Conservation (phyloP, 495 filamentous ascomycete genomes). For the Lentithecium fluviatile region DNA sequence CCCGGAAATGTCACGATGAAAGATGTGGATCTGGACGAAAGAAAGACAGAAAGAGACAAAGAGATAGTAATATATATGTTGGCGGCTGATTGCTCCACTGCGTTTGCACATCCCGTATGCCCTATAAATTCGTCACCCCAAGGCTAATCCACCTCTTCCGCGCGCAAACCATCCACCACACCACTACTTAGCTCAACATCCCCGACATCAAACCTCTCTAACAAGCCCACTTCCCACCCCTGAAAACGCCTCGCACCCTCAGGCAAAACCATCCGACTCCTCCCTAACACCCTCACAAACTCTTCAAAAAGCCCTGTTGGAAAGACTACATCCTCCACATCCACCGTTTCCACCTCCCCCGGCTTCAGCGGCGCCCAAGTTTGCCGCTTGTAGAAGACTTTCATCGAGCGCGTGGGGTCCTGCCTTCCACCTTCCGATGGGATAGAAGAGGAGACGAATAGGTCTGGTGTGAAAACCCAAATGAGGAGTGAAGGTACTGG, state of each 20-base stretch:
- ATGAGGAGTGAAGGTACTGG: slow-evolving; percentile 27
- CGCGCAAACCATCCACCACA: background rate
- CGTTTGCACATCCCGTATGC: too few relatives aligned
- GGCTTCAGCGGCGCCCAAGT: slow-evolving; percentile 7
- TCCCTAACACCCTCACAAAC: slow-evolving; percentile 25
- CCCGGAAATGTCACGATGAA: too few relatives aligned
- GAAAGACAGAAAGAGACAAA: too few relatives aligned
- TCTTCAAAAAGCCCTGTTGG: slow-evolving; percentile 11
- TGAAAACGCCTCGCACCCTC: slow-evolving; percentile 35
- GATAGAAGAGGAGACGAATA: slow-evolving; percentile 40
- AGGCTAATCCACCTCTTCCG: background rate
- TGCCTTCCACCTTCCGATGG: background rate
- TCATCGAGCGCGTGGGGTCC: slow-evolving; percentile 39
- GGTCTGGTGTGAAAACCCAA: slow-evolving; percentile 43
- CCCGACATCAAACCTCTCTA: slow-evolving; percentile 37
- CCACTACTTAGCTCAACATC: slow-evolving; percentile 1
- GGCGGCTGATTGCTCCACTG: too few relatives aligned
- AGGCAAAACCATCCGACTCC: slow-evolving; percentile 34
- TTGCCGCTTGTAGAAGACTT: slow-evolving; percentile 37
- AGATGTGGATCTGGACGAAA: too few relatives aligned
- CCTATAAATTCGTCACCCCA: too few relatives aligned
- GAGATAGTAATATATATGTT: too few relatives aligned
- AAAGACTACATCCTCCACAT: slow-evolving; percentile 34
- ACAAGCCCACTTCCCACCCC: slow-evolving; percentile 40
- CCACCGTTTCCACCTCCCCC: slow-evolving; percentile 4